Percentiles rank a stretch among this genome's conserved stretches.
These are phyloP conservation scores for Secale cereale DNA, from an alignment of 176 grass and related monocot species.

Conservation along the genomic window DNA sequence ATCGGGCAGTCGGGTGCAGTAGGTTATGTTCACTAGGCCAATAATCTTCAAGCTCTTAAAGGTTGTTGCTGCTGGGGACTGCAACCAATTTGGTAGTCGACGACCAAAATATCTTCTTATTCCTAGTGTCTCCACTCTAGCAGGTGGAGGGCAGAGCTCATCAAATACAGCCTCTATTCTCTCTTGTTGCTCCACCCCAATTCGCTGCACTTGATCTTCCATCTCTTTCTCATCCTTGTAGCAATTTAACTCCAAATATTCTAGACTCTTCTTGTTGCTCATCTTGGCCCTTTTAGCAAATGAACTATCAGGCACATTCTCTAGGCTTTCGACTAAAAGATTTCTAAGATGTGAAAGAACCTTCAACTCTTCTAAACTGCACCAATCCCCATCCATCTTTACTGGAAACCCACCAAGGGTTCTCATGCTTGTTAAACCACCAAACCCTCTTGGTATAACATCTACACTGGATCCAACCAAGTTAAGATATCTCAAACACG, in stretches of 20 bases:
- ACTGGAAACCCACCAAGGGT: not conserved
- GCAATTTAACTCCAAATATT: not conserved
- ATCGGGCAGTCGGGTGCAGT: not conserved
- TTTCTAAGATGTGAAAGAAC: not conserved
- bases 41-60: not conserved
- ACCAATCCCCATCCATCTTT: not conserved
- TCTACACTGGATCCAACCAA: not conserved
- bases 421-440: not conserved
- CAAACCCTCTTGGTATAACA: not conserved
- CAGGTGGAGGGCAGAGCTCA: constrained; percentile 1
- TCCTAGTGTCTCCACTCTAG: not conserved
- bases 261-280: not conserved
- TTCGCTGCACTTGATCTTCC: not conserved
- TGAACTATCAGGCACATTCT: not conserved
- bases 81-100: constrained; percentile 15
- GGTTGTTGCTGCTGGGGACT: not conserved
- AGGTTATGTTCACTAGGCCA: fast-evolving
- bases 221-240: not conserved
- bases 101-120: not conserved
- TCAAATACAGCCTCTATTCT: not conserved
- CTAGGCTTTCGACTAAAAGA: not conserved
- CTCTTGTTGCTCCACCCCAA: not conserved
- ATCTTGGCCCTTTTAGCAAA: not conserved
- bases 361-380: not conserved
- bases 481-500: not conserved